These are phyloP conservation scores for Colletotrichum ledebouriae DNA, from an alignment of 2,329 filamentous ascomycete genomes.

Conservation along the genomic window DNA sequence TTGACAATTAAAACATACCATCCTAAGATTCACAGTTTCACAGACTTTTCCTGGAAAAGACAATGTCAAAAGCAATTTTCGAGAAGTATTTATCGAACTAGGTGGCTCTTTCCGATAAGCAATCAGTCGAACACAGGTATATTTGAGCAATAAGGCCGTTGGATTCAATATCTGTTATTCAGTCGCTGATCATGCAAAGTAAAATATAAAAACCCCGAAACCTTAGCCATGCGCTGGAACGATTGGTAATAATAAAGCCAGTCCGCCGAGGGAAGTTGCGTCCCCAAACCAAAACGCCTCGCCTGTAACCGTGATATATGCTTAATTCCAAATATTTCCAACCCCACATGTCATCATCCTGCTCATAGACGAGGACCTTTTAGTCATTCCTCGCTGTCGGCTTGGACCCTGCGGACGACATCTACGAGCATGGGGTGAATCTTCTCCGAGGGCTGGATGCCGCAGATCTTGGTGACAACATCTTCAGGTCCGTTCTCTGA, in stretches of 20 bases:
- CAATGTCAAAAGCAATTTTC: too few species aligned
- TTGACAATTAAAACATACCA: too few species aligned
- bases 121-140: not conserved
- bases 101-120: too few species aligned
- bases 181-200: too few species aligned
- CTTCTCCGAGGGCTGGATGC: conserved; percentile 81
- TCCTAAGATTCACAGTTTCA: too few species aligned
- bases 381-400: conserved; percentile 64
- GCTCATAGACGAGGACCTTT: conserved; percentile 27
- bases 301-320: conserved; percentile 36
- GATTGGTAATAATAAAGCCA: not conserved
- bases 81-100: too few species aligned
- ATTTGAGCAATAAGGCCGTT: too few species aligned
- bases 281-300: conserved; percentile 8
- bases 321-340: conserved; percentile 25
- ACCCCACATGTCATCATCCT: conserved; percentile 27
- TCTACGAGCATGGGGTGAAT: conserved; percentile 82
- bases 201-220: too few species aligned
- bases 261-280: not conserved
- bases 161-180: too few species aligned
- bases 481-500: conserved; percentile 78
- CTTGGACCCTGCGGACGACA: conserved; percentile 87
- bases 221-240: too few species aligned
- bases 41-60: too few species aligned
- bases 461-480: conserved; percentile 85